Conservation (phyloP, 805 yeast genomes). For the Saccharomycopsis babjevae region DNA sequence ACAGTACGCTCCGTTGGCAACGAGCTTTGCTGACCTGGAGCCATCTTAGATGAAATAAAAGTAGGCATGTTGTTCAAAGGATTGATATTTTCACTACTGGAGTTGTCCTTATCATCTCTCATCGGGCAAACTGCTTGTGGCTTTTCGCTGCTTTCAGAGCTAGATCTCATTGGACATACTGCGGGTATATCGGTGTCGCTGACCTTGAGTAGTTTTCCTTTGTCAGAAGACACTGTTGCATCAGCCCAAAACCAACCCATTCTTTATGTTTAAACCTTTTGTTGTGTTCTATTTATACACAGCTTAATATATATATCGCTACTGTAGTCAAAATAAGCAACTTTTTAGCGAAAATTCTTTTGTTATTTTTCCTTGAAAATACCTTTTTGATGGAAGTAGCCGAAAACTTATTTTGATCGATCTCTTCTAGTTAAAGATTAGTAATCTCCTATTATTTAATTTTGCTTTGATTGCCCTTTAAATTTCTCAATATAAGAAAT, state of each 20-base stretch:
- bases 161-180: constrained; percentile 25
- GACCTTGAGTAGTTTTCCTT: constrained; percentile 13
- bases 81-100: constrained; percentile 38
- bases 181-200: constrained; percentile 1
- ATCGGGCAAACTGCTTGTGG: constrained; percentile 33
- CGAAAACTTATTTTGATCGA: too few species aligned
- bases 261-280: not conserved
- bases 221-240: constrained; percentile 9
- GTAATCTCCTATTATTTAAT: too few species aligned
- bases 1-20: constrained; percentile 77
- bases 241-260: constrained; percentile 95
- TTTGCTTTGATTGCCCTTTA: too few species aligned
- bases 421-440: too few species aligned
- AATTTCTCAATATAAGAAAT: too few species aligned
- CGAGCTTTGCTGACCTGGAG: constrained; percentile 70
- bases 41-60: constrained; percentile 49
- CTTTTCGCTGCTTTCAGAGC: constrained; percentile 5
- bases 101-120: constrained; percentile 22
- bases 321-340: too few species aligned
- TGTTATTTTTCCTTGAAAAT: too few species aligned
- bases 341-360: too few species aligned
- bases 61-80: constrained; percentile 88
- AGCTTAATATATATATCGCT: too few species aligned
- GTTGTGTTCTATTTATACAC: too few species aligned
- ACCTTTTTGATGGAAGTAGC: too few species aligned